Conservation (phyloP, 495 filamentous ascomycete species). For the Letharia columbiana region DNA sequence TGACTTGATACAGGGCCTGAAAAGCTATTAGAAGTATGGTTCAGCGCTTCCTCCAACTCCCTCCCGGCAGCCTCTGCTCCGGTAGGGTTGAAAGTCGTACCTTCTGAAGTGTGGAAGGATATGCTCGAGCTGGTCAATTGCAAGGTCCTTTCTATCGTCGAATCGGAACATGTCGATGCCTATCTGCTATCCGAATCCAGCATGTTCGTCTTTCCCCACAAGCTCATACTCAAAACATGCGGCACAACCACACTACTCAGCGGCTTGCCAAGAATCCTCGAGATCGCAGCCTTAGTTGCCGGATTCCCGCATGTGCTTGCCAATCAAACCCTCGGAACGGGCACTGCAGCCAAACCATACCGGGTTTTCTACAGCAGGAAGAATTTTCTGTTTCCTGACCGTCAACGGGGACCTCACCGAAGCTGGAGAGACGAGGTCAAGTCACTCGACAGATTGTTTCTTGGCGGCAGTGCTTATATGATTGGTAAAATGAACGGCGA, state of each 20-base stretch:
- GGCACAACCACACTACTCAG: conserved; percentile 91
- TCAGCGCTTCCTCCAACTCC: conserved; percentile 65
- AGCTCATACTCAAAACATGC: conserved; percentile 97
- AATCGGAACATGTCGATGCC: conserved; percentile 93
- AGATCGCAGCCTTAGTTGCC: conserved; percentile 78
- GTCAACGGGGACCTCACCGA: conserved; percentile 86
- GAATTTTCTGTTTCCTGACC: conserved; percentile 95
- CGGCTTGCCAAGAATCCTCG: conserved; percentile 79
- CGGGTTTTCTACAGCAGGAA: conserved; percentile 98
- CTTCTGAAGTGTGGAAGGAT: conserved; percentile 78
- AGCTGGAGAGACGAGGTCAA: conserved; percentile 97
- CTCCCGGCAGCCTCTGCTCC: conserved; percentile 63
- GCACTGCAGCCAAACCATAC: conserved; percentile 74
- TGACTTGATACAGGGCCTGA: conserved; percentile 59
- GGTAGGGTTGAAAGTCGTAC: conserved; percentile 77
- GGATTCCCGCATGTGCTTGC: conserved; percentile 67
- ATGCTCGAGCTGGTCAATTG: conserved; percentile 98
- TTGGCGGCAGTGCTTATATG: conserved; percentile 95
- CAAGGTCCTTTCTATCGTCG: conserved; percentile 90
- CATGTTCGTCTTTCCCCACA: conserved; percentile 99
- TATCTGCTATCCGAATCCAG: conserved; percentile 98
- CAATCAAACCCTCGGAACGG: conserved; percentile 42
- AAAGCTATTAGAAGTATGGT: conserved; percentile 99
- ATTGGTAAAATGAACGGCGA: conserved; percentile 99
- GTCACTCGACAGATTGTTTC: conserved; percentile 80